These are phyloP conservation scores for Pseudozyma tsukubaensis DNA, from an alignment of 1,284 basidiomycete species.

Conservation along the genomic window DNA sequence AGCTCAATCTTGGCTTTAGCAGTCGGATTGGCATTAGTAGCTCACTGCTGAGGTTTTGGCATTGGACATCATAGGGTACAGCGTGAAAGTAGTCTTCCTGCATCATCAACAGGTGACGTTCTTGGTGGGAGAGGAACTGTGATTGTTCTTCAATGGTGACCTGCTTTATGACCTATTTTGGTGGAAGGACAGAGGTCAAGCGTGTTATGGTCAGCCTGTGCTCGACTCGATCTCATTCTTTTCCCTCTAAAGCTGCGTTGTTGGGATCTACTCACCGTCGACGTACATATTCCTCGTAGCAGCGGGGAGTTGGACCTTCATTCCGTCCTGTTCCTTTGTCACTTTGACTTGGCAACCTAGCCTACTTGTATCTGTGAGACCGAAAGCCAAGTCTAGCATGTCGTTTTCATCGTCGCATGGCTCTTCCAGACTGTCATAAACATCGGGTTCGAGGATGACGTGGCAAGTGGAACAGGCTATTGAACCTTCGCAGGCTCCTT, in stretches of 20 bases:
- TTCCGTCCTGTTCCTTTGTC: slow-evolving; percentile 84
- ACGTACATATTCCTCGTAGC: slow-evolving; percentile 98
- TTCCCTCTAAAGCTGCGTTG: not conserved
- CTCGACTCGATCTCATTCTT: not conserved
- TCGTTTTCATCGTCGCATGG: slow-evolving; percentile 91
- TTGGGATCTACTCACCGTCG: slow-evolving; percentile 73
- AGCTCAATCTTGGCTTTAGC: not conserved
- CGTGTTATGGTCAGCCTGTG: not conserved
- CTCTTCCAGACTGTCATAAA: slow-evolving; percentile 87
- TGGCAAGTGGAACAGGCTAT: slow-evolving; percentile 98
- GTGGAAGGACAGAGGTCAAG: not conserved
- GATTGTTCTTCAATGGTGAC: slow-evolving; percentile 12
- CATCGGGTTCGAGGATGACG: slow-evolving; percentile 84
- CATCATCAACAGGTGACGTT: too few species aligned
- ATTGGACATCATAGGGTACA: too few species aligned
- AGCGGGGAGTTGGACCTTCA: slow-evolving; percentile 85
- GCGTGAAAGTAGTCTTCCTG: too few species aligned
- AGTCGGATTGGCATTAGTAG: too few species aligned
- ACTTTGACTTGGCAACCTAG: slow-evolving; percentile 84
- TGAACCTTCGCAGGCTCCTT: slow-evolving; percentile 94
- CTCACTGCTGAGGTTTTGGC: too few species aligned
- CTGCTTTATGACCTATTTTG: slow-evolving; percentile 43
- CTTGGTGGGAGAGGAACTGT: not conserved
- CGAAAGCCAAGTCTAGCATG: slow-evolving; percentile 98
- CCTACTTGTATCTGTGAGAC: slow-evolving; percentile 82